Base-by-base conservation (phyloP, 176 grass and related monocot species). In the Thinopyrum elongatum region DNA sequence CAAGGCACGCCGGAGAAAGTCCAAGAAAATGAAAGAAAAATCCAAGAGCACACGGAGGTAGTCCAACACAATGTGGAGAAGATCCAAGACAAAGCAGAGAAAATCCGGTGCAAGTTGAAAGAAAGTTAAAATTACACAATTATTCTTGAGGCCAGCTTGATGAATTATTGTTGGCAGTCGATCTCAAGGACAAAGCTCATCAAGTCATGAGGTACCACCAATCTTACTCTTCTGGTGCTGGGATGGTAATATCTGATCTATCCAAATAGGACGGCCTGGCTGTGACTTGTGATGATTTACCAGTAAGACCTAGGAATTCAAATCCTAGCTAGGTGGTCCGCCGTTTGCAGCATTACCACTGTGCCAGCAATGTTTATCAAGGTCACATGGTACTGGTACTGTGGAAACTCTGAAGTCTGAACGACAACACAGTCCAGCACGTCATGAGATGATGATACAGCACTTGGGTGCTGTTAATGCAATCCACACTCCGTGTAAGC, bases 401-500 rank as follows among this genome's bases (percentile, higher is more conserved):
- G 39, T 69, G 2, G 44, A 23, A 44, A 76, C 44, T 39, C 27
- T 60, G 34, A 61, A 46, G 41, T 53, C 49, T 27, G 64, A 86
- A 70, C 69, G 67, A 76, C 44, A 76, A 25, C 67, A 68, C 39
- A 80, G 35, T 34, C 61, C 31, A 5, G 67, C 46, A 29, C 41
- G 82, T 59, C 39, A 26, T 77, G 59, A 59, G 34, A 77, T 83
- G 49, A 53, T 53, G 47, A 28, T 26, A 44, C 44, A 41, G 8
- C 13, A 27, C 25, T 10, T 3, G 3, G 30, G 44, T 67, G 65
- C 26, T 68, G 42, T 58, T 53, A 78, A 58, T 78, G 46, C 39
- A 41, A 17, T 85, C 70, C 49, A 22, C n/a, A 68, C 23, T 69
- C 47, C 58, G 51, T 87, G 78, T 84, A 84, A 80, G 85, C n/a